Percentiles rank a stretch among this genome's conserved stretches.
phyloP scores from a whole-genome alignment of 1,284 basidiomycete genomes.

The Mixia osmundae region DNA sequence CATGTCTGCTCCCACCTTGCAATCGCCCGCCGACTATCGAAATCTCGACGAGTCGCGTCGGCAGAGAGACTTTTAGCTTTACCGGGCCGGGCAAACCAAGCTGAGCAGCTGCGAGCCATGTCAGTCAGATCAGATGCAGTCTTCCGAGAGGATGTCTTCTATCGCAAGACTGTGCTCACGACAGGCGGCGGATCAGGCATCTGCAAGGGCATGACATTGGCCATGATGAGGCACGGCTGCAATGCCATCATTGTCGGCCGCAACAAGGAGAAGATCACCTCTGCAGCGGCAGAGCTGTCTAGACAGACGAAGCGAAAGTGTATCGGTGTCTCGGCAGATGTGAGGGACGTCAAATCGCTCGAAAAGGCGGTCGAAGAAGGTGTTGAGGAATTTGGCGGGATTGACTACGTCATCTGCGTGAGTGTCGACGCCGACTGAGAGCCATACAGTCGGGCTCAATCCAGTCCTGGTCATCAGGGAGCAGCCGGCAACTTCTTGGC shows the following conservation, averaged over 20 bases:
- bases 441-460: too few species aligned
- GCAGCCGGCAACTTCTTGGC: constrained; percentile 28
- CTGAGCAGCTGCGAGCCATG: too few species aligned
- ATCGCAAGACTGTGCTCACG: constrained; percentile 79
- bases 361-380: constrained; percentile 50
- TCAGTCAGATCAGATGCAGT: constrained; percentile 19
- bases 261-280: constrained; percentile 43
- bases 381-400: constrained; percentile 52
- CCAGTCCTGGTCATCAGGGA: too few species aligned
- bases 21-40: too few species aligned
- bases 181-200: constrained; percentile 49
- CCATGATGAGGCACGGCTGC: constrained; percentile 54
- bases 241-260: constrained; percentile 17
- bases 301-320: constrained; percentile 41
- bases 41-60: too few species aligned
- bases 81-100: too few species aligned
- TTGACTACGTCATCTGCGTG: constrained; percentile 78
- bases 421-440: too few species aligned
- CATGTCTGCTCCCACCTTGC: too few species aligned
- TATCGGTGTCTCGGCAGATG: constrained; percentile 55
- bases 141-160: constrained; percentile 61
- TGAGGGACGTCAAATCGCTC: constrained; percentile 48
- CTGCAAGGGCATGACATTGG: constrained; percentile 65
- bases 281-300: constrained; percentile 47
- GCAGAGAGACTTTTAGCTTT: too few species aligned